These are phyloP conservation scores for Musa balbisiana DNA, from an alignment of 202 grass and related monocot genomes.

Conservation along the genomic window DNA sequence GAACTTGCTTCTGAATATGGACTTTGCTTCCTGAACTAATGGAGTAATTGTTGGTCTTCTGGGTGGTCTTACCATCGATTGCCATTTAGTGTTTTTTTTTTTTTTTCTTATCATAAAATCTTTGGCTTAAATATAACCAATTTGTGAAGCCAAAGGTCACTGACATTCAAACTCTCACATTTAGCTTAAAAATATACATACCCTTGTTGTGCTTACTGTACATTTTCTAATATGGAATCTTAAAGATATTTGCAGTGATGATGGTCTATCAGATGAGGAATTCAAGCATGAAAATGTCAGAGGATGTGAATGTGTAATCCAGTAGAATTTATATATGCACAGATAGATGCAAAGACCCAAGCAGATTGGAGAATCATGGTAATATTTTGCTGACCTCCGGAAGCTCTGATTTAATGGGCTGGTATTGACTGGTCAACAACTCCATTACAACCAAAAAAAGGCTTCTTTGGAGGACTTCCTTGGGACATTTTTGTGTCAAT, in stretches of 20 bases:
- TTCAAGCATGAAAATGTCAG: neutral
- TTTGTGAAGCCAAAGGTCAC: neutral
- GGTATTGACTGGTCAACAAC: neutral
- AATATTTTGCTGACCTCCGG: neutral
- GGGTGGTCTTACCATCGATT: neutral
- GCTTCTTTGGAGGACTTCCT: neutral
- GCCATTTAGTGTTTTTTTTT: neutral
- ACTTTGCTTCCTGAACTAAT: neutral
- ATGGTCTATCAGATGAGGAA: slow-evolving; percentile 17
- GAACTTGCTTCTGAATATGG: neutral
- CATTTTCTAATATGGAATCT: neutral
- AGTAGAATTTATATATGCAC: slow-evolving; percentile 13
- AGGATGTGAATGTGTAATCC: slow-evolving; percentile 20
- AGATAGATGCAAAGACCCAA: neutral
- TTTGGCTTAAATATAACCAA: neutral
- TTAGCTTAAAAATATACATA: neutral
- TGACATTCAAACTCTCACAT: no score
- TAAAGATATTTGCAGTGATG: slow-evolving; percentile 5
- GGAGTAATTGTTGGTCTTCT: neutral
- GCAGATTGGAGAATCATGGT: neutral
- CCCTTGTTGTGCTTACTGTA: slow-evolving; percentile 7
- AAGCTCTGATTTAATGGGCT: neutral
- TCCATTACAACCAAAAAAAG: neutral
- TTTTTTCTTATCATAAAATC: no score
- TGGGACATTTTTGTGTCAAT: neutral